These are phyloP conservation scores for Thalassia testudinum DNA, from an alignment of 116 monocot genomes.

Conservation along the genomic window DNA sequence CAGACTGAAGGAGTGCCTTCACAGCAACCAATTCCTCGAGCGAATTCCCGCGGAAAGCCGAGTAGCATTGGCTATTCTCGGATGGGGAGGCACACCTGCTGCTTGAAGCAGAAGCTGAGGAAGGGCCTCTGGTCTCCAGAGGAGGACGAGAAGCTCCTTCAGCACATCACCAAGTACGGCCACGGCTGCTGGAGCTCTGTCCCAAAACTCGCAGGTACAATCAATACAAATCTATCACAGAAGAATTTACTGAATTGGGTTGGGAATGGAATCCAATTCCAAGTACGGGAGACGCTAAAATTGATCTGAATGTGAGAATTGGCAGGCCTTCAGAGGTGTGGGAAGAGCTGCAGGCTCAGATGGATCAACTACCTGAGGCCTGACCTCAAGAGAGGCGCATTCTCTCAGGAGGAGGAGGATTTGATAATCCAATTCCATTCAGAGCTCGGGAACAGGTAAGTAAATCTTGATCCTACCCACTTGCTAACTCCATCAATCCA, in stretches of 20 bases:
- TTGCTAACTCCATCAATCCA: not conserved
- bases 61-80: too few relatives aligned
- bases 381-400: constrained; percentile 75
- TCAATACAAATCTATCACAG: not conserved
- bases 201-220: constrained; percentile 70
- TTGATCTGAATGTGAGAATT: not conserved
- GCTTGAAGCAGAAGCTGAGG: constrained; percentile 77
- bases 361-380: constrained; percentile 83
- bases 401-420: constrained; percentile 63
- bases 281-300: too few relatives aligned
- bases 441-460: constrained; percentile 69
- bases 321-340: constrained; percentile 73
- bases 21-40: too few relatives aligned
- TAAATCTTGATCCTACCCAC: not conserved
- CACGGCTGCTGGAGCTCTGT: constrained; percentile 93
- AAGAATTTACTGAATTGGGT: not conserved
- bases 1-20: too few relatives aligned
- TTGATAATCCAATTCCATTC: constrained; percentile 70
- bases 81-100: constrained; percentile 78
- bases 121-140: constrained; percentile 90
- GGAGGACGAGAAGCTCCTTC: constrained; percentile 78
- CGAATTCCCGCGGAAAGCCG: too few relatives aligned
- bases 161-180: constrained; percentile 57
- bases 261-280: not conserved
- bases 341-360: constrained; percentile 73